Conservation (phyloP, 2,329 filamentous ascomycete species). For the Aspergillus fructus region DNA sequence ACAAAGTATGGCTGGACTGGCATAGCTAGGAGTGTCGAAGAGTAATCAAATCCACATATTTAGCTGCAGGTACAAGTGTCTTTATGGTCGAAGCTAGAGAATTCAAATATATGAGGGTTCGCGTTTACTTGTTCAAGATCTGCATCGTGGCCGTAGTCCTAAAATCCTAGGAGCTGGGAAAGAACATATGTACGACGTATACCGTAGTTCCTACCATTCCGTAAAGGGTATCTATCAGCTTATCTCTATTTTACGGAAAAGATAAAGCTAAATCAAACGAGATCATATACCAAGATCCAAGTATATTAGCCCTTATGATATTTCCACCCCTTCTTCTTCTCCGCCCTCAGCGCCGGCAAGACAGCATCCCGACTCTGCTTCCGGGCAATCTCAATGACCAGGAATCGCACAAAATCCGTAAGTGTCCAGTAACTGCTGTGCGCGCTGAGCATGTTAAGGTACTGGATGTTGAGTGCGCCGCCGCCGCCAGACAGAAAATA, state of each 20-base stretch:
- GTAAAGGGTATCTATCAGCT: background rate
- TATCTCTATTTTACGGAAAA: background rate
- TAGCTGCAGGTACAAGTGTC: too few species aligned
- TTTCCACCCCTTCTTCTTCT: slow-evolving; percentile 54
- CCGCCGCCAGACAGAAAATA: slow-evolving; percentile 81
- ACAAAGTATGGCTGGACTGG: background rate
- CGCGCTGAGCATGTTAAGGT: slow-evolving; percentile 93
- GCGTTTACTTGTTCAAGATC: too few species aligned
- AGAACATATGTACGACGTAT: background rate
- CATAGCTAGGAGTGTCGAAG: background rate
- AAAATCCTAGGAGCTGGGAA: background rate
- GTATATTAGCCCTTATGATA: slow-evolving; percentile 31
- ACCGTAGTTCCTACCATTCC: background rate
- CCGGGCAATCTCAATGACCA: slow-evolving; percentile 84
- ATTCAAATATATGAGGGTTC: too few species aligned
- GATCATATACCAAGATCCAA: background rate
- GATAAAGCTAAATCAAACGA: background rate
- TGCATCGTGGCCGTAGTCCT: too few species aligned
- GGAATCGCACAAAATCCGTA: slow-evolving; percentile 81
- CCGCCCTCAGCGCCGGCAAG: slow-evolving; percentile 53
- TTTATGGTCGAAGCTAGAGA: too few species aligned
- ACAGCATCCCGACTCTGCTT: slow-evolving; percentile 64
- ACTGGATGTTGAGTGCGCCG: slow-evolving; percentile 89
- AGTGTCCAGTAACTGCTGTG: slow-evolving; percentile 93
- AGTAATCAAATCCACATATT: too few species aligned